phyloP scores from a whole-genome alignment of 2,329 filamentous ascomycete genomes.

The Chrysoporthe deuterocubensis region DNA sequence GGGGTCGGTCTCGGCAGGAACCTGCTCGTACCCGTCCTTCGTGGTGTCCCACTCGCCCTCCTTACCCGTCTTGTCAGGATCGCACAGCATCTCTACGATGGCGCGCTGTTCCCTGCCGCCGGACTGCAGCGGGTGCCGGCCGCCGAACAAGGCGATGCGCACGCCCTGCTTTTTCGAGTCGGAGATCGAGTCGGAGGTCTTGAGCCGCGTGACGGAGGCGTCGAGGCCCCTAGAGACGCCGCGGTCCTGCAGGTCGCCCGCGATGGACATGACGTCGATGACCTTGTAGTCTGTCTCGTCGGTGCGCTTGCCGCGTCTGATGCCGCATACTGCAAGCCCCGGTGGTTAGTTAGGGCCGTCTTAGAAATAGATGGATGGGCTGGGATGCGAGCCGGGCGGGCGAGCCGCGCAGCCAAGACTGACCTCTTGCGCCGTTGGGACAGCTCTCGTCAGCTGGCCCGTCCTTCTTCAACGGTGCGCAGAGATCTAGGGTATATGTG shows the following conservation, averaged over 20 bases:
- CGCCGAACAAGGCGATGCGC: conserved; percentile 68
- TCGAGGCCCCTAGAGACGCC: conserved; percentile 59
- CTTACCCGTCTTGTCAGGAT: conserved; percentile 70
- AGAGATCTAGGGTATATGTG: conserved; percentile 82
- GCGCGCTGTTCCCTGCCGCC: conserved; percentile 69
- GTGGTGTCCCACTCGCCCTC: conserved; percentile 67
- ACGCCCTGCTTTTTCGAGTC: conserved; percentile 75
- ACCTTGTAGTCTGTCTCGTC: conserved; percentile 54
- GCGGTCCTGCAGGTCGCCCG: conserved; percentile 66
- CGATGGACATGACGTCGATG: conserved; percentile 70
- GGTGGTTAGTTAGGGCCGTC: conserved; percentile 10
- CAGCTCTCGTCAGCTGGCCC: conserved; percentile 64
- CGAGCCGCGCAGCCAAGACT: conserved; percentile 30
- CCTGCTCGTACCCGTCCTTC: conserved; percentile 56
- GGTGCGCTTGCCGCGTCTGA: conserved; percentile 60
- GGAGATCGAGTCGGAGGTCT: conserved; percentile 63
- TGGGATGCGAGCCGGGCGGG: neutral
- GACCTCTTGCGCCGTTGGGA: conserved; percentile 70
- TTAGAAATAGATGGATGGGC: neutral
- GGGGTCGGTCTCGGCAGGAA: conserved; percentile 18
- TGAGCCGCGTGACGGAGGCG: conserved; percentile 68
- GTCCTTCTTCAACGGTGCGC: conserved; percentile 66
- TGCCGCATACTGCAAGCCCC: conserved; percentile 68
- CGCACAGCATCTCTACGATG: conserved; percentile 85
- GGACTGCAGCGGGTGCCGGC: conserved; percentile 58